These are phyloP conservation scores for Corinectria fuckeliana DNA, from an alignment of 2,329 filamentous ascomycete genomes.

Conservation along the genomic window DNA sequence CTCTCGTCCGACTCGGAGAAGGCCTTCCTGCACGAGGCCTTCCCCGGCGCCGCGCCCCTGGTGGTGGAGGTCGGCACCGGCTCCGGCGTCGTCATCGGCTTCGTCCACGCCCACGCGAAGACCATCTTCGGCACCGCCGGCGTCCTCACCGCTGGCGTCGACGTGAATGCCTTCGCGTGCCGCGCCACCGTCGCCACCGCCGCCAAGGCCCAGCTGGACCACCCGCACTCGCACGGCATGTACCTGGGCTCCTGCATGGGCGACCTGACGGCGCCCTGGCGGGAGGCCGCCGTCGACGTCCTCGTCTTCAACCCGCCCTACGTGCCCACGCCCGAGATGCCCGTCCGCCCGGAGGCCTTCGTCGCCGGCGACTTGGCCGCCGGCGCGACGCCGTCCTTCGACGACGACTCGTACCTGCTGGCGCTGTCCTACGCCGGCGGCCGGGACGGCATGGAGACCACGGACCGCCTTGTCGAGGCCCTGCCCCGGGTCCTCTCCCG, in stretches of 20 bases:
- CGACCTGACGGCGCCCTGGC: slow-evolving; percentile 72
- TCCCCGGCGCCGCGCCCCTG: slow-evolving; percentile 62
- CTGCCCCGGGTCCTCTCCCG: slow-evolving; percentile 69
- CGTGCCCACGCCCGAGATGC: slow-evolving; percentile 82
- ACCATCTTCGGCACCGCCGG: slow-evolving; percentile 74
- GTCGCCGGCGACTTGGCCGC: slow-evolving; percentile 32
- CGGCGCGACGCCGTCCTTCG: slow-evolving; percentile 60
- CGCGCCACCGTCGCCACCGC: slow-evolving; percentile 76
- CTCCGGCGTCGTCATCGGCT: slow-evolving; percentile 92
- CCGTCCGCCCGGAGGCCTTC: slow-evolving; percentile 53
- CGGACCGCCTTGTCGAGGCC: slow-evolving; percentile 74
- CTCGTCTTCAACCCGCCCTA: slow-evolving; percentile 98
- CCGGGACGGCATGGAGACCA: slow-evolving; percentile 91
- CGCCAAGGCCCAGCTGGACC: slow-evolving; percentile 47
- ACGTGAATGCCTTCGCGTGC: slow-evolving; percentile 88
- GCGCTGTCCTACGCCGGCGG: slow-evolving; percentile 90
- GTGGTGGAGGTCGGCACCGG: slow-evolving; percentile 89
- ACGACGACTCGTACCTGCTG: slow-evolving; percentile 82
- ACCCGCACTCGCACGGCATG: slow-evolving; percentile 48
- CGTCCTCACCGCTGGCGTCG: slow-evolving; percentile 77
- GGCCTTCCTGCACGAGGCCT: slow-evolving; percentile 70
- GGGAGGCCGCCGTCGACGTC: slow-evolving; percentile 70
- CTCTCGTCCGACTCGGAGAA: slow-evolving; percentile 75
- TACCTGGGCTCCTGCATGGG: slow-evolving; percentile 73
- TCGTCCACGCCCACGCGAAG: slow-evolving; percentile 77